Percentiles rank a stretch among this genome's conserved stretches.
Evolutionary conservation across 2,329 filamentous ascomycete species (phyloP).

Genomic region (Pseudocercospora musae): DNA sequence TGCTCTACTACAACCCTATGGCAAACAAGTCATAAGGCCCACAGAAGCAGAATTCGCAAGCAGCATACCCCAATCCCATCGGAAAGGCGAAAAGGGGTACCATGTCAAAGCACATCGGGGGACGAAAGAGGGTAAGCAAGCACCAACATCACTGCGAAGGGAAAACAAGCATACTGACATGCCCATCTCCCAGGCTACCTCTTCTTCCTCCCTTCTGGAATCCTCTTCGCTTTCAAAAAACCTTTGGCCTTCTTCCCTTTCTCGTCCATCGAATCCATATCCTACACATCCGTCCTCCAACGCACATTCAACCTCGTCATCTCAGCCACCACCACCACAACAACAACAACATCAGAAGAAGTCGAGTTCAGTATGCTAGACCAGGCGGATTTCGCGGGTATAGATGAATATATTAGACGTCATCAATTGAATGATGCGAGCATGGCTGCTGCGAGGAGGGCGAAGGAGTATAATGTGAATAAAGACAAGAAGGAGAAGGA

Average conservation of each 20-base stretch:
- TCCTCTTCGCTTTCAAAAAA: conserved; percentile 65
- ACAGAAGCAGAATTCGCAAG: conserved; percentile 58
- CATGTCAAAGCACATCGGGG: conserved; percentile 63
- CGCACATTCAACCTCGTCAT: conserved; percentile 65
- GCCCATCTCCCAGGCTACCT: conserved; percentile 52
- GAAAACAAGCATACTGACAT: no score
- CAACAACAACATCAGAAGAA: conserved; percentile 10
- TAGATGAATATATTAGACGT: conserved; percentile 60
- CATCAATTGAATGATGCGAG: conserved; percentile 62
- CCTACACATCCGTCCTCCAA: conserved; percentile 62
- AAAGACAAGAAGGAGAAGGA: conserved; percentile 32
- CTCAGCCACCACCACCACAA: conserved; percentile 23
- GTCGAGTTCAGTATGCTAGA: conserved; percentile 65
- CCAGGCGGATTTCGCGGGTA: conserved; percentile 60
- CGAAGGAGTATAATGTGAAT: conserved; percentile 58
- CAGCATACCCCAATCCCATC: conserved; percentile 57
- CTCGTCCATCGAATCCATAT: conserved; percentile 56
- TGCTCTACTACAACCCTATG: conserved; percentile 44
- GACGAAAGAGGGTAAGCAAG: conserved; percentile 61
- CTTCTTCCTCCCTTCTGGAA: conserved; percentile 59
- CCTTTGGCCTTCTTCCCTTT: conserved; percentile 62
- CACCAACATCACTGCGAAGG: no score
- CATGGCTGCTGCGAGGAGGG: conserved; percentile 57
- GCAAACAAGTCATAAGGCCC: conserved; percentile 52
- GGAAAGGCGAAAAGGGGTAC: conserved; percentile 61